A percentile compares a stretch with the other conserved stretches of the same genome.
phyloP scores from a whole-genome alignment of 1,284 basidiomycete genomes.

The Cutaneotrichosporon spelunceum region DNA sequence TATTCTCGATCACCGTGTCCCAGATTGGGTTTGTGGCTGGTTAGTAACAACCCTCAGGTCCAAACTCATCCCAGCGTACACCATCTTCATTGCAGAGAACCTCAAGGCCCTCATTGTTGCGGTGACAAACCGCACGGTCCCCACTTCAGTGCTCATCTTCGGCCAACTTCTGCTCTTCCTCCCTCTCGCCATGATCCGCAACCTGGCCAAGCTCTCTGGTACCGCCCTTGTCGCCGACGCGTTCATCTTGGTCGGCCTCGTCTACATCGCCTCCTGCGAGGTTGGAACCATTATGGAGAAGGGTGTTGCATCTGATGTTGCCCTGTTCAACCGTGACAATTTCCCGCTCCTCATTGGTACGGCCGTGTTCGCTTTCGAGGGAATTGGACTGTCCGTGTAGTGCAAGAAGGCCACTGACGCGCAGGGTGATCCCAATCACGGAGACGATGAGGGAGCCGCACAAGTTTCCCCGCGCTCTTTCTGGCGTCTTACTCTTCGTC shows the following conservation, averaged over 20 bases:
- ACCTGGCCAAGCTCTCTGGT: constrained; percentile 86
- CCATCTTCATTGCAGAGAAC: constrained; percentile 94
- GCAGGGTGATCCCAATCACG: constrained; percentile 83
- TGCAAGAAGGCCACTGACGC: background rate
- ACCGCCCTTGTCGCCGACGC: constrained; percentile 91
- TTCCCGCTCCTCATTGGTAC: constrained; percentile 94
- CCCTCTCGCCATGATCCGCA: constrained; percentile 78
- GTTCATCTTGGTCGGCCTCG: constrained; percentile 85
- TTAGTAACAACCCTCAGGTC: constrained; percentile 9
- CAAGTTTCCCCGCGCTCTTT: constrained; percentile 84
- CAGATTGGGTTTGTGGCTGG: constrained; percentile 64
- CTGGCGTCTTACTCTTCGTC: constrained; percentile 75
- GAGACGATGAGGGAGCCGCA: constrained; percentile 92
- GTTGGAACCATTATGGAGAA: constrained; percentile 61
- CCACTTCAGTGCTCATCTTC: constrained; percentile 76
- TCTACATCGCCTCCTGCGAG: constrained; percentile 84
- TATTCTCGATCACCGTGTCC: constrained; percentile 81
- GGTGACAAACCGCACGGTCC: constrained; percentile 73
- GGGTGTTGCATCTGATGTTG: constrained; percentile 72
- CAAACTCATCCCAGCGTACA: constrained; percentile 65
- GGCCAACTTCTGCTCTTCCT: constrained; percentile 82
- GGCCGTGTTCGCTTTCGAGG: constrained; percentile 97
- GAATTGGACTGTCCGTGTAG: constrained; percentile 77
- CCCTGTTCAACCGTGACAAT: constrained; percentile 80
- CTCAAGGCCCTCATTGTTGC: constrained; percentile 82